A percentile compares a stretch with the other conserved stretches of the same genome.
phyloP scores from a whole-genome alignment of 306 rosid species.

The Lablab purpureus region DNA sequence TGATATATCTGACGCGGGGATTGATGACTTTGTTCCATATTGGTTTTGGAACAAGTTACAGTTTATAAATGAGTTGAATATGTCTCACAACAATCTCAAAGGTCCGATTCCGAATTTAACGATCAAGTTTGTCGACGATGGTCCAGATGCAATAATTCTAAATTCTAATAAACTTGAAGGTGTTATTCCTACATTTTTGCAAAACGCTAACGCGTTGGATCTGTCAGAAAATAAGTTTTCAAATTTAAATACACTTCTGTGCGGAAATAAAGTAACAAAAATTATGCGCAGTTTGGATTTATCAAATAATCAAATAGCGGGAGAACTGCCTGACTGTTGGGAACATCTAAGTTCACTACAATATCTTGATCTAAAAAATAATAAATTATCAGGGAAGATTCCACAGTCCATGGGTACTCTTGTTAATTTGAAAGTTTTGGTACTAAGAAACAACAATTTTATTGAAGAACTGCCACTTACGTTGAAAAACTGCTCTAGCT shows the following conservation, averaged over 20 bases:
- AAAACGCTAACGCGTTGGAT: neutral
- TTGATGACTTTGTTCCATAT: constrained; percentile 9
- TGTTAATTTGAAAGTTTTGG: neutral
- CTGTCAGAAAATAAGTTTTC: neutral
- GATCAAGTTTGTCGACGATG: neutral
- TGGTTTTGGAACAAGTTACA: constrained; percentile 26
- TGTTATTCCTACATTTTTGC: neutral
- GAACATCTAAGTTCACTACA: neutral
- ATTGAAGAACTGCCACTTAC: neutral
- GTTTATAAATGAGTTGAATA: rapidly evolving
- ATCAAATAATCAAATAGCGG: neutral
- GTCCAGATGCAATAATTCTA: neutral
- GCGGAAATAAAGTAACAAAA: neutral
- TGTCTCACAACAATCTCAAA: constrained; percentile 19
- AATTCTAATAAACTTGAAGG: neutral
- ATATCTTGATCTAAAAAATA: neutral
- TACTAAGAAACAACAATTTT: neutral
- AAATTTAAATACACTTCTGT: neutral
- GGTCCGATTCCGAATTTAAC: neutral
- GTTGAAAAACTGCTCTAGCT: neutral
- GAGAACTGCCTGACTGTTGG: neutral
- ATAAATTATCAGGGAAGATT: neutral
- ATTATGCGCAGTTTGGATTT: neutral
- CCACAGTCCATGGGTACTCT: neutral
- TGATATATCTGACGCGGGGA: neutral